Evolutionary conservation across 495 filamentous ascomycete genomes (phyloP), one percentile per base, ranked within the genome.

Genomic region (Podospora comata): DNA sequence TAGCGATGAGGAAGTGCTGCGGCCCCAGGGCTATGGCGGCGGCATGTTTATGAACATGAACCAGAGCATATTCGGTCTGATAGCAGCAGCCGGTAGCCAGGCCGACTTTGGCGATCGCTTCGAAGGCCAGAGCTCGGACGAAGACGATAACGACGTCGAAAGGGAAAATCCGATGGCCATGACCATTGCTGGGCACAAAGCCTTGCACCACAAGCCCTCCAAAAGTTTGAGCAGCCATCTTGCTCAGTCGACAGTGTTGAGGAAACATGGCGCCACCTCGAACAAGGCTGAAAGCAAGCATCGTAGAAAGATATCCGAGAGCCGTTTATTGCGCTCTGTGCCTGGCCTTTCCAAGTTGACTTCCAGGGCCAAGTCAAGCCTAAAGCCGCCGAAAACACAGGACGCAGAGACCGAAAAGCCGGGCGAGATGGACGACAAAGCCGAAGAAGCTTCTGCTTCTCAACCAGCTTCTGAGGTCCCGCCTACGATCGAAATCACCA

Each of bases 11-110:
- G 93, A 95, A 78, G 90, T 89, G 57, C 85, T 90, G 64, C 87
- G 88, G 16, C 89, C 89, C 26, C 87, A 88, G 3, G 80, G 75
- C 58, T 81, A 83, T 64, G 77, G 75, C 27, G 77, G 82, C 7
- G 75, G 78, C 61, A 82, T 84, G 74, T 80, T 82, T 59, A 82
- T 84, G 82, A 91, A 92, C 70, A 91, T 97, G 91, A 94, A 97
- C 78, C 94, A 97, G 80, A 94, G 92, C 62, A 85, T 99, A 63
- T 97, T 97, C 78, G 93, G 92, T 64, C 85, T 99, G 79, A 94
- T 99, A 68, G 92, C 94, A 18, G 91, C 92, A n/a, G 93, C 92
- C 54, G 92, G 92, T 5, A 92, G 91, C 64, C 86, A 86, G 60
- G 88, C 89, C 23, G 90, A 94, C 75, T 92, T 94, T 75, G 87